Evolutionary conservation across 257 asterid species (phyloP).

Genomic region (Fraxinus quadrangulata): DNA sequence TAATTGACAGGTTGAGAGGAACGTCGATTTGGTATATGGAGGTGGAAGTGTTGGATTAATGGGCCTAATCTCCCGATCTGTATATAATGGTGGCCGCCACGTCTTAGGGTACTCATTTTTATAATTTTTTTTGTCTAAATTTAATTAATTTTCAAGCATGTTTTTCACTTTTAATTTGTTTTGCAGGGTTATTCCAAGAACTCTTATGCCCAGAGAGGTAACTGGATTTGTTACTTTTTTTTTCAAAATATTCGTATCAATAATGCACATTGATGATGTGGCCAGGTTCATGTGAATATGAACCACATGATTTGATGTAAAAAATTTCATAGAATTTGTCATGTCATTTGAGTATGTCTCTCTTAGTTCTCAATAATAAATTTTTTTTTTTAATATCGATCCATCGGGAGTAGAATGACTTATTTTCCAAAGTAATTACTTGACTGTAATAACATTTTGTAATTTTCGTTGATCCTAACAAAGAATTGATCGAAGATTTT

Average conservation of each 20-base stretch:
- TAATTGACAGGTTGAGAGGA: constrained; percentile 74
- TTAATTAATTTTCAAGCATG: not conserved
- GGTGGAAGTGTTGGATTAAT: constrained; percentile 82
- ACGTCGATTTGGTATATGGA: constrained; percentile 81
- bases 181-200: constrained; percentile 83
- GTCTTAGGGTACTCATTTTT: constrained; percentile 62
- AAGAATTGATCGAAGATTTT: too few relatives aligned
- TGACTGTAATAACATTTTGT: not conserved
- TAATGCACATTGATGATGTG: not conserved
- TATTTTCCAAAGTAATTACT: too few relatives aligned
- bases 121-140: not conserved
- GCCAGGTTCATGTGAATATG: not conserved
- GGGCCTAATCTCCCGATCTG: constrained; percentile 78
- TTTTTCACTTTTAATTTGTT: not conserved
- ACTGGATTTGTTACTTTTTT: constrained; percentile 5
- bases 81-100: constrained; percentile 83
- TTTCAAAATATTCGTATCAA: not conserved
- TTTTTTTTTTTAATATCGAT: too few relatives aligned
- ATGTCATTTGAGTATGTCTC: not conserved
- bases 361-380: too few relatives aligned
- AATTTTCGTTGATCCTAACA: too few relatives aligned
- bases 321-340: not conserved
- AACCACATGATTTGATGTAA: not conserved
- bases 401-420: too few relatives aligned
- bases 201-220: constrained; percentile 98